These are phyloP conservation scores for Schrenkiella parvula DNA, from an alignment of 345 rosid species.

Conservation along the genomic window DNA sequence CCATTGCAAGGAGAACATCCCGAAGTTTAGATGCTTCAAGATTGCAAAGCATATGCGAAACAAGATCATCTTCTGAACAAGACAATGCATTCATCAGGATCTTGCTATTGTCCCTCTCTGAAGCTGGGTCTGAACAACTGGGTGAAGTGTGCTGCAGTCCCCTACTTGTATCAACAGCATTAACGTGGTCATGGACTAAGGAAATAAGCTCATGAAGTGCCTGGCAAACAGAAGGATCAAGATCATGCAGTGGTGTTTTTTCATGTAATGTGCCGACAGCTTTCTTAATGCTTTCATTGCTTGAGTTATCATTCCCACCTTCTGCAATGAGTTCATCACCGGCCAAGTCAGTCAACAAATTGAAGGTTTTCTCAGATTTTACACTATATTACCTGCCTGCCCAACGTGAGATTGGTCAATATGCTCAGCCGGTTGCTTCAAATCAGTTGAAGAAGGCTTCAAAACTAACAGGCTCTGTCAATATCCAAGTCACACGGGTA, in stretches of 20 bases:
- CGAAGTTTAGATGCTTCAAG: slow-evolving; percentile 51
- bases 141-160: slow-evolving; percentile 31
- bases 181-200: slow-evolving; percentile 64
- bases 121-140: slow-evolving; percentile 27
- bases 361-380: neutral
- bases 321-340: slow-evolving; percentile 33
- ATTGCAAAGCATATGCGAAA: slow-evolving; percentile 66
- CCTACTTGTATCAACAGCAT: slow-evolving; percentile 39
- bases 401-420: slow-evolving; percentile 19
- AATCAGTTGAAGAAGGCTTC: slow-evolving; percentile 14
- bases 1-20: slow-evolving; percentile 63
- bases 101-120: slow-evolving; percentile 28
- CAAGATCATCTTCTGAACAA: slow-evolving; percentile 60
- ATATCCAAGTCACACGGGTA: slow-evolving; percentile 13
- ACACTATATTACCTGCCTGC: slow-evolving; percentile 27
- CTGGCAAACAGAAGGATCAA: slow-evolving; percentile 48
- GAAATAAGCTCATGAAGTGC: slow-evolving; percentile 72
- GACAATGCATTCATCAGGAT: slow-evolving; percentile 22
- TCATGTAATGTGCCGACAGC: slow-evolving; percentile 29
- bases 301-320: slow-evolving; percentile 23
- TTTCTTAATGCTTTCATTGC: slow-evolving; percentile 28
- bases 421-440: slow-evolving; percentile 11
- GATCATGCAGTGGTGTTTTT: slow-evolving; percentile 36
- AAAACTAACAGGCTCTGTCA: slow-evolving; percentile 27
- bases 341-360: neutral